Evolutionary conservation across 768 basidiomycete species (phyloP).

Genomic region (Mycena galericulata): DNA sequence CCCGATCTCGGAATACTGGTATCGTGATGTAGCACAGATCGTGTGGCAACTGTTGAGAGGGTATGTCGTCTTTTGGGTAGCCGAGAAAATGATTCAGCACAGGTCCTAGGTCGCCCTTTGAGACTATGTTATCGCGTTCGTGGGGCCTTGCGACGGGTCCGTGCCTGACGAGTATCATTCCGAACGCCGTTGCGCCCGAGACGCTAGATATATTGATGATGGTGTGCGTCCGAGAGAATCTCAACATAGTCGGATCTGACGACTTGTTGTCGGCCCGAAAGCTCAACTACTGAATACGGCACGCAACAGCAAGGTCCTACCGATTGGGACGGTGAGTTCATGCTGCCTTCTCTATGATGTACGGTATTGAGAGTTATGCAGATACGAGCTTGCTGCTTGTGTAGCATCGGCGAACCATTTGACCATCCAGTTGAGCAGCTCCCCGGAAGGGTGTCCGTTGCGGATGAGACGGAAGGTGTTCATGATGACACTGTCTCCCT

Average conservation of each 20-base stretch:
- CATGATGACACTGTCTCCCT: background rate
- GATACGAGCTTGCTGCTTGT: background rate
- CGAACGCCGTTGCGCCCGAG: background rate
- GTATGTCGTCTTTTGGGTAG: background rate
- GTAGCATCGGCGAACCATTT: background rate
- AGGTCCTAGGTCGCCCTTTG: background rate
- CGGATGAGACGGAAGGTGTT: too few relatives aligned
- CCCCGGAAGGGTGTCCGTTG: background rate
- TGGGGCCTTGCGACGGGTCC: background rate
- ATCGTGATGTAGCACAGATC: background rate
- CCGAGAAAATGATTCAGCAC: too few relatives aligned
- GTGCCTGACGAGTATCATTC: background rate
- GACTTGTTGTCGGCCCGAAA: background rate
- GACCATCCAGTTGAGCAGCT: background rate
- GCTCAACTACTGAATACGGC: too few relatives aligned
- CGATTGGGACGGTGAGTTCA: background rate
- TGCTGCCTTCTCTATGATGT: background rate
- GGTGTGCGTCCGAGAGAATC: background rate
- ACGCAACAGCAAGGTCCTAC: too few relatives aligned
- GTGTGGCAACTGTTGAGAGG: background rate
- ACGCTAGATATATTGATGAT: background rate
- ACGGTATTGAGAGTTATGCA: background rate
- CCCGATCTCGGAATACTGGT: background rate
- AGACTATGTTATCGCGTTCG: background rate
- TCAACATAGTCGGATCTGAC: background rate